These are phyloP conservation scores for Misopates orontium DNA, from an alignment of 257 asterid genomes.

Conservation along the genomic window DNA sequence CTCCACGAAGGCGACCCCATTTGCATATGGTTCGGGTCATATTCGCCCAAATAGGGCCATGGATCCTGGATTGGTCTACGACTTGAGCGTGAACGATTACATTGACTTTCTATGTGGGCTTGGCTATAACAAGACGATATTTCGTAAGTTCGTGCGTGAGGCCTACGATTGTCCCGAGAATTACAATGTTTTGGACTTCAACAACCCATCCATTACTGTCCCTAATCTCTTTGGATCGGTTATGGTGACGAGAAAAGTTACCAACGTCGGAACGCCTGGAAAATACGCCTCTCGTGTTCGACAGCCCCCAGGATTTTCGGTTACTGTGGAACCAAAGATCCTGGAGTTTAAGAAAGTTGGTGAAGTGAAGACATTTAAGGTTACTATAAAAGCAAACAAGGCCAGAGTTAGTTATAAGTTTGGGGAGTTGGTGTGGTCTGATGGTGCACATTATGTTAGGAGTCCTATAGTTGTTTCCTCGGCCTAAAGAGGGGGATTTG, in stretches of 20 bases:
- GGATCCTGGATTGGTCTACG: conserved; percentile 71
- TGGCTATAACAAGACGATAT: conserved; percentile 42
- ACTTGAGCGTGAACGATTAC: conserved; percentile 44
- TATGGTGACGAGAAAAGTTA: conserved; percentile 43
- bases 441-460: conserved; percentile 43
- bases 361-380: conserved; percentile 46
- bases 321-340: conserved; percentile 35
- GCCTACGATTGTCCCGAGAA: conserved; percentile 39
- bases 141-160: conserved; percentile 15
- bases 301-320: conserved; percentile 31
- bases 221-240: conserved; percentile 14
- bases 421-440: conserved; percentile 63
- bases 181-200: conserved; percentile 37
- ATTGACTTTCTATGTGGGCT: conserved; percentile 56
- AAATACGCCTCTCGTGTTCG: conserved; percentile 35
- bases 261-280: conserved; percentile 57
- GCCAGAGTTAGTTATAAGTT: background rate
- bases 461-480: conserved; percentile 40
- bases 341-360: conserved; percentile 41
- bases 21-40: conserved; percentile 57
- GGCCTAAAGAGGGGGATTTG: too few relatives aligned
- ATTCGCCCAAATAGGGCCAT: conserved; percentile 57
- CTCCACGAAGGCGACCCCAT: conserved; percentile 33
- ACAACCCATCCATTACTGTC: conserved; percentile 55
- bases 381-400: conserved; percentile 29